Evolutionary conservation across 2,329 filamentous ascomycete genomes (phyloP), one percentile per base, ranked within the genome.

Genomic region (Thielaviopsis euricoi): DNA sequence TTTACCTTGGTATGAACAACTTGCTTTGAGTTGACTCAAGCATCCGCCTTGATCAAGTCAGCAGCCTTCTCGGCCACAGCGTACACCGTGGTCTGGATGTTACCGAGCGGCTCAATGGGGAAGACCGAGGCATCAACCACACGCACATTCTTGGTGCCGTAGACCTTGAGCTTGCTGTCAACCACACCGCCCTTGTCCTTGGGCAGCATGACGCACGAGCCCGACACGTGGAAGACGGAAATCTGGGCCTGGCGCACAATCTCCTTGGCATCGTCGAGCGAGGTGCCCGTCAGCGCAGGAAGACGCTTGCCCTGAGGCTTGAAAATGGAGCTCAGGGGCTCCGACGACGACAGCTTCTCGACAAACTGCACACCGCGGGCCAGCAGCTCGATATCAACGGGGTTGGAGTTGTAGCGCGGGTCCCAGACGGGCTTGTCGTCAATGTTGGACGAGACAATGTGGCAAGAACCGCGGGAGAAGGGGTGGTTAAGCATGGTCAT

Each of bases 401-500:
- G 74, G 62, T 81, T 68, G 5, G 72, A 73, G 63, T 82, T 74
- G 68, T 74, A 82, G 25, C 73, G 72, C 19, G 78, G 77, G 61
- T 83, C 75, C 63, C 82, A 79, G 6, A 73, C 69, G 0, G 76
- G 73, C 26, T 71, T 65, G 5, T 72, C 71, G 6, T 65, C 64
- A 4, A 72, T 66, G 50, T 75, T 70, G 1, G 70, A 58, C 3
- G 70, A 71, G 12, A 68, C 68, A 60, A 84, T 79, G 68, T 84
- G 82, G 58, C 81, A 75, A 46, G 72, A 71, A 5, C 82, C 82
- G 0, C 80, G 74, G 1, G 77, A 81, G 64, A 80, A 77, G 0
- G 81, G 81, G 60, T 83, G 82, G 48, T 77, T 76, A 21, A 81
- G 77, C 61, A 80, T 77, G 1, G 75, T 73, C 62, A 76, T 76